phyloP scores from a whole-genome alignment of 2,329 filamentous ascomycete species.

The Claviceps digitariae region DNA sequence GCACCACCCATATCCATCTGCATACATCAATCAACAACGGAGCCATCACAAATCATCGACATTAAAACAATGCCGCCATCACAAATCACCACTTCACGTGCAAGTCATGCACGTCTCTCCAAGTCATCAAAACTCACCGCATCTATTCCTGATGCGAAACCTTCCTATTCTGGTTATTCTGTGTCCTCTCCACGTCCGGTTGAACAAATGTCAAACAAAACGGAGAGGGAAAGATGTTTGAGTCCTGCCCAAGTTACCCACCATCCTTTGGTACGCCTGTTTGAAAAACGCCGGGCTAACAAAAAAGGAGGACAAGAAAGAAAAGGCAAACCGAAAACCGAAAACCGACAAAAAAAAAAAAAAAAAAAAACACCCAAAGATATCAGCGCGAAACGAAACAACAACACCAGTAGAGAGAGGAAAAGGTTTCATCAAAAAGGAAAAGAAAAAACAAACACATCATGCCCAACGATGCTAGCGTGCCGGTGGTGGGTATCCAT shows the following conservation, averaged over 20 bases:
- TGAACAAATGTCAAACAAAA: not conserved
- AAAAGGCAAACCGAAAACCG: too few relatives aligned
- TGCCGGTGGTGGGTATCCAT: not conserved
- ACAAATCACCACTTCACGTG: not conserved
- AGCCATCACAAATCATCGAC: not conserved
- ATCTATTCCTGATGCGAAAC: not conserved
- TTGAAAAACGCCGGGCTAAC: conserved; percentile 4
- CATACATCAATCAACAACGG: too few relatives aligned
- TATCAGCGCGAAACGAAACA: not conserved
- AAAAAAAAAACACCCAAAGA: not conserved
- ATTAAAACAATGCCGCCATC: not conserved
- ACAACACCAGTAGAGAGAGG: not conserved
- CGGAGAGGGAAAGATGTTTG: not conserved
- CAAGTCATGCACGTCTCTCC: not conserved
- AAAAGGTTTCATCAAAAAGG: not conserved
- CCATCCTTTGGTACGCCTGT: conserved; percentile 3
- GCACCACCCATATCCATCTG: not conserved
- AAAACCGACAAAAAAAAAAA: too few relatives aligned
- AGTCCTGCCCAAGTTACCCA: conserved; percentile 1
- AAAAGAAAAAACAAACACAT: not conserved
- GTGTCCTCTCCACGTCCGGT: not conserved
- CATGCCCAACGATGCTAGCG: not conserved
- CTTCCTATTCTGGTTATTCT: not conserved
- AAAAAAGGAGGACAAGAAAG: not conserved
- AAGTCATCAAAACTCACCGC: not conserved